These are phyloP conservation scores for Hypocreales sp. DNA, from an alignment of 2,329 filamentous ascomycete genomes.

Conservation along the genomic window DNA sequence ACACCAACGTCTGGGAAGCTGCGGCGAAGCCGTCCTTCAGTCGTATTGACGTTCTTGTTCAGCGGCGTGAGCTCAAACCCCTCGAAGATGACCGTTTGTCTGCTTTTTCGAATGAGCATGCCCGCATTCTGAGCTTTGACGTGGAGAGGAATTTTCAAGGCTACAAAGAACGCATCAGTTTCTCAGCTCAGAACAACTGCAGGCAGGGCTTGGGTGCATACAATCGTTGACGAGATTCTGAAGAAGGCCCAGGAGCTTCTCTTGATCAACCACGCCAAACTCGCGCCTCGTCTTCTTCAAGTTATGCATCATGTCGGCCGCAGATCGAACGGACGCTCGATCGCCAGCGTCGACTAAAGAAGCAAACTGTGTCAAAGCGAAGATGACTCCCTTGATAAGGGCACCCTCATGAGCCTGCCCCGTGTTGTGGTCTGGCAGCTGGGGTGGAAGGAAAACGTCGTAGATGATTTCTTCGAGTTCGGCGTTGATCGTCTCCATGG, in stretches of 20 bases:
- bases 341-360: background rate
- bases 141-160: background rate
- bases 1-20: slow-evolving; percentile 11
- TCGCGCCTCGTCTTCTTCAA: background rate
- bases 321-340: background rate
- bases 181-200: no score
- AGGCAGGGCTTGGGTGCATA: no score
- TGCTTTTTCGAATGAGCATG: slow-evolving; percentile 11
- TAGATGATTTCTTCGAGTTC: slow-evolving; percentile 1
- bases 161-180: background rate
- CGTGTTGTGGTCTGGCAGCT: slow-evolving; percentile 1
- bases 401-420: background rate
- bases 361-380: background rate
- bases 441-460: slow-evolving; percentile 3
- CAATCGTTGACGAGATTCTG: no score
- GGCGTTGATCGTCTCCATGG: background rate
- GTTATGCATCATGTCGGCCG: background rate
- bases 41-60: slow-evolving; percentile 10
- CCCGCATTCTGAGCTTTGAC: slow-evolving; percentile 17
- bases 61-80: slow-evolving; percentile 17
- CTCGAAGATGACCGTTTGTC: slow-evolving; percentile 10
- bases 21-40: slow-evolving; percentile 13
- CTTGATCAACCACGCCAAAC: background rate
- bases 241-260: background rate
- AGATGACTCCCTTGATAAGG: background rate